Evolutionary conservation across 805 yeast species (phyloP).

Genomic region (Hanseniaspora lachancei): DNA sequence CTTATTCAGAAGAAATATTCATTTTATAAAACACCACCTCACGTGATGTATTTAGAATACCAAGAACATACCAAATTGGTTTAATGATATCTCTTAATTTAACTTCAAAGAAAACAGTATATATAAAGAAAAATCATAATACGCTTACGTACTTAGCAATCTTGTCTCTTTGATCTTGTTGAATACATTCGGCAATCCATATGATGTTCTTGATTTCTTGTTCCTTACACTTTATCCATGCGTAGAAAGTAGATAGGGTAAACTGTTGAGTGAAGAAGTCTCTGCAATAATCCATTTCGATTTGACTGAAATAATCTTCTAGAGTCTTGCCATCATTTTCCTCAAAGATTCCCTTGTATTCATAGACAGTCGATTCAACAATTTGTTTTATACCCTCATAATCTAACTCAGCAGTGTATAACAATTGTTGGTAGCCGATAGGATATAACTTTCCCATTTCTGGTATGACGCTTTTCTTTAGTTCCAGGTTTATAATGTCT

Average conservation of each 20-base stretch:
- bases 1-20: background rate
- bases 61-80: background rate
- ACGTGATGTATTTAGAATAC: background rate
- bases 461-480: slow-evolving; percentile 70
- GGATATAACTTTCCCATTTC: slow-evolving; percentile 72
- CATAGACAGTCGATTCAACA: slow-evolving; percentile 46
- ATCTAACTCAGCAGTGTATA: slow-evolving; percentile 64
- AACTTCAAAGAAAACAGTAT: background rate
- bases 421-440: slow-evolving; percentile 38
- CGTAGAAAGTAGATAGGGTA: slow-evolving; percentile 81
- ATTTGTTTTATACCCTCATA: slow-evolving; percentile 63
- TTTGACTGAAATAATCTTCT: slow-evolving; percentile 86
- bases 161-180: slow-evolving; percentile 93
- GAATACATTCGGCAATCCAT: slow-evolving; percentile 99
- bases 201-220: slow-evolving; percentile 94
- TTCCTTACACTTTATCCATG: slow-evolving; percentile 90
- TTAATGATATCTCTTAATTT: background rate
- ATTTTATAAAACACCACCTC: too few relatives aligned
- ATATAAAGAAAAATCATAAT: slow-evolving; percentile 31
- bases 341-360: slow-evolving; percentile 47
- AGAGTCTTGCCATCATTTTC: slow-evolving; percentile 34
- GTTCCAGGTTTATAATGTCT: slow-evolving; percentile 44
- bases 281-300: slow-evolving; percentile 84
- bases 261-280: slow-evolving; percentile 95
- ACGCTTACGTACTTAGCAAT: slow-evolving; percentile 84